phyloP scores from a whole-genome alignment of 2,329 filamentous ascomycete species.

The Colletotrichum magnum region DNA sequence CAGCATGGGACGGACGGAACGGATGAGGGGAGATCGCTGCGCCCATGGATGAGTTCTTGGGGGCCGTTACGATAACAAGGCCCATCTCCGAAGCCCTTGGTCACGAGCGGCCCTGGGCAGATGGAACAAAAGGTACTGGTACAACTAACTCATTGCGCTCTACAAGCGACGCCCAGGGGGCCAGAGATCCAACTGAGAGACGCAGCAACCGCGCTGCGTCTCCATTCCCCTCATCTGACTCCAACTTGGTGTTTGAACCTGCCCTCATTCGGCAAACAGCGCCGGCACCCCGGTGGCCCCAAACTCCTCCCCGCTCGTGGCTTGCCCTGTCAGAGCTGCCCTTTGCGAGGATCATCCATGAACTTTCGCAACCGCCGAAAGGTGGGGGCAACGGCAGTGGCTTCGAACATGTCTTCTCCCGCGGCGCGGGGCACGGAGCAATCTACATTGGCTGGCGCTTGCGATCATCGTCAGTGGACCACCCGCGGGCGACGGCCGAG shows the following conservation, averaged over 20 bases:
- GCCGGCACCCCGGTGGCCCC: slow-evolving; percentile 33
- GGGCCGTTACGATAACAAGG: slow-evolving; percentile 27
- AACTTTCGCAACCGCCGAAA: slow-evolving; percentile 12
- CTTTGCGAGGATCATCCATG: slow-evolving; percentile 36
- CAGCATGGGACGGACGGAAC: slow-evolving; percentile 22
- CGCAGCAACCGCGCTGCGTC: slow-evolving; percentile 34
- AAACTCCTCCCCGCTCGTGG: slow-evolving; percentile 29
- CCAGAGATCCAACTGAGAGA: neutral
- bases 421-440: neutral
- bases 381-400: slow-evolving; percentile 30
- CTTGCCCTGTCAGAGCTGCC: slow-evolving; percentile 25
- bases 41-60: slow-evolving; percentile 9
- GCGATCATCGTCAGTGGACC: neutral
- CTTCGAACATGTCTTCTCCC: slow-evolving; percentile 27
- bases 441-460: slow-evolving; percentile 3
- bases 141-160: neutral
- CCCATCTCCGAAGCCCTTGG: slow-evolving; percentile 29
- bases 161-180: neutral
- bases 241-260: slow-evolving; percentile 21
- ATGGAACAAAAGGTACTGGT: slow-evolving; percentile 17
- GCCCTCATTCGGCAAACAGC: slow-evolving; percentile 23
- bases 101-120: slow-evolving; percentile 2
- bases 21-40: slow-evolving; percentile 24
- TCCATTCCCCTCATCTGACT: slow-evolving; percentile 29
- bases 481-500: slow-evolving; percentile 20